phyloP scores from a whole-genome alignment of 1,139 yeast species.

The Taphrina deformans region DNA sequence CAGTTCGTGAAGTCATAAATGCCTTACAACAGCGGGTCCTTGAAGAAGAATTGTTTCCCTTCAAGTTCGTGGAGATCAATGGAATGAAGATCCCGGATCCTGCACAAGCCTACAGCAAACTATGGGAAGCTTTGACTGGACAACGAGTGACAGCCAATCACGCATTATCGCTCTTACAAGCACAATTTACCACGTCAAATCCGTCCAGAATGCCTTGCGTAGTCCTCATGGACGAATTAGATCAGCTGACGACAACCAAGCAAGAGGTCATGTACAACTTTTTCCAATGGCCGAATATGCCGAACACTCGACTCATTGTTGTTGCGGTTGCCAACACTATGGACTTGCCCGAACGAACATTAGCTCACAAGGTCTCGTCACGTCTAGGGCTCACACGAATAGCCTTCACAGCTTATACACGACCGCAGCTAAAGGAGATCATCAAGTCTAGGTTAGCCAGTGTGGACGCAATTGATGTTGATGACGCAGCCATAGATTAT shows the following conservation, averaged over 20 bases:
- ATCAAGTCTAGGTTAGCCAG: constrained; percentile 68
- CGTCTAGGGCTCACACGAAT: constrained; percentile 85
- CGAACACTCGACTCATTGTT: constrained; percentile 75
- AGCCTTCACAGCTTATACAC: constrained; percentile 85
- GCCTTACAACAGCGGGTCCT: constrained; percentile 53
- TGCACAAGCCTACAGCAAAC: constrained; percentile 73
- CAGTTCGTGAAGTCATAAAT: constrained; percentile 78
- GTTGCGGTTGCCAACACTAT: constrained; percentile 95
- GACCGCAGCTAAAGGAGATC: constrained; percentile 71
- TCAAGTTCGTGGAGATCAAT: constrained; percentile 81
- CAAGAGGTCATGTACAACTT: constrained; percentile 93
- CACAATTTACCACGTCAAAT: constrained; percentile 51
- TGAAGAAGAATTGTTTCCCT: constrained; percentile 56
- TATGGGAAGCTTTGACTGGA: constrained; percentile 76
- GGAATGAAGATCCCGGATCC: constrained; percentile 87
- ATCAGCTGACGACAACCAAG: constrained; percentile 80
- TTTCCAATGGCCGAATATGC: constrained; percentile 93
- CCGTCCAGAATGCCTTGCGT: constrained; percentile 50
- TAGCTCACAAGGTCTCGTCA: constrained; percentile 86
- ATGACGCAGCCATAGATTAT: constrained; percentile 79
- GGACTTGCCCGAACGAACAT: constrained; percentile 89
- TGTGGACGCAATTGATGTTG: constrained; percentile 51
- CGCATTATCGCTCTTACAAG: constrained; percentile 60
- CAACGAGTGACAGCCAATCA: constrained; percentile 62
- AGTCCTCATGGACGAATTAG: constrained; percentile 86